A percentile compares a stretch with the other conserved stretches of the same genome.
These are phyloP conservation scores for Calonectria pseudoreteaudii DNA, from an alignment of 2,329 filamentous ascomycete species.

Conservation along the genomic window DNA sequence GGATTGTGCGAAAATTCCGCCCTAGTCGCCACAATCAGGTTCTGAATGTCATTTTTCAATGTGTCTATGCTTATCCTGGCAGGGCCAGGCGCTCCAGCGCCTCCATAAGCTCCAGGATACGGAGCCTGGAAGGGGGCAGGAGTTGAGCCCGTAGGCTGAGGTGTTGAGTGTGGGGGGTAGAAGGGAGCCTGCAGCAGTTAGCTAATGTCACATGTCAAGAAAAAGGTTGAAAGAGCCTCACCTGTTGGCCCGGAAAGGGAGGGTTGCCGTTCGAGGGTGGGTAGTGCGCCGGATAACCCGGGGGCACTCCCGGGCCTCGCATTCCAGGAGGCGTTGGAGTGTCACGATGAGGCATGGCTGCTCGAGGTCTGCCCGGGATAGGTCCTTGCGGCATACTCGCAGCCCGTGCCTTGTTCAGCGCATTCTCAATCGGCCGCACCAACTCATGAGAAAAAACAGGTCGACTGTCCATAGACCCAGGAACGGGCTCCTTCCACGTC, in stretches of 20 bases:
- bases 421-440: slow-evolving; percentile 92
- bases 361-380: slow-evolving; percentile 60
- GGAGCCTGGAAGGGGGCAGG: slow-evolving; percentile 57
- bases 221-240: slow-evolving; percentile 27
- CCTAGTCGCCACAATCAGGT: slow-evolving; percentile 79
- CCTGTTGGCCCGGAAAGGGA: slow-evolving; percentile 44
- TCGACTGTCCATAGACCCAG: slow-evolving; percentile 90
- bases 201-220: not conserved
- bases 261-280: slow-evolving; percentile 47
- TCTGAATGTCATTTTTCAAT: slow-evolving; percentile 85
- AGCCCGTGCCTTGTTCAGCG: slow-evolving; percentile 83
- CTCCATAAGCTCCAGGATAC: slow-evolving; percentile 52
- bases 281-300: slow-evolving; percentile 43
- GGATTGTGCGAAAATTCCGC: slow-evolving; percentile 81
- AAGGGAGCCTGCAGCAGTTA: slow-evolving; percentile 32
- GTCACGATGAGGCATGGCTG: slow-evolving; percentile 71
- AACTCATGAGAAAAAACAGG: slow-evolving; percentile 92
- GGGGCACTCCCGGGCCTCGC: slow-evolving; percentile 41
- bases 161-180: slow-evolving; percentile 55
- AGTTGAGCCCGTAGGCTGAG: slow-evolving; percentile 50
- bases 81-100: slow-evolving; percentile 45
- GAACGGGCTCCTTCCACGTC: slow-evolving; percentile 98
- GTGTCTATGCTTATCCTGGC: slow-evolving; percentile 74
- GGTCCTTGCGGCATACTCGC: slow-evolving; percentile 67
- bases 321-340: slow-evolving; percentile 79